Conservation (phyloP, 1,139 yeast genomes). For the Zygoascus meyerae region DNA sequence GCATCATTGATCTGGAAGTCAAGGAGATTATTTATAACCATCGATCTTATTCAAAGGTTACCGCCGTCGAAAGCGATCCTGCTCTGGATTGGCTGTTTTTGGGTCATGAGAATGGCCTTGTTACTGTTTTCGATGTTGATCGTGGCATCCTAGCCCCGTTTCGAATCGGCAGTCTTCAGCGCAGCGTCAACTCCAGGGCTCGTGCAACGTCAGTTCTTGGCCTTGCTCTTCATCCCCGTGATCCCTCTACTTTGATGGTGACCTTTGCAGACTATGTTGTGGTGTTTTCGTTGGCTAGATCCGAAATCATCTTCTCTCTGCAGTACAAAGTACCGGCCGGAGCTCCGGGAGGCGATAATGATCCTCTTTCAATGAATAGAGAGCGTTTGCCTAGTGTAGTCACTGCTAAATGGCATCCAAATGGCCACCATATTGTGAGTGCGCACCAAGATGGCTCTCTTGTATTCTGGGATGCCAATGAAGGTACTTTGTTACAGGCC, state of each 20-base stretch:
- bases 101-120: constrained; percentile 73
- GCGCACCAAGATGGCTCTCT: constrained; percentile 76
- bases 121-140: constrained; percentile 78
- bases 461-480: constrained; percentile 87
- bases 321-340: constrained; percentile 55
- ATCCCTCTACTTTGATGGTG: constrained; percentile 69
- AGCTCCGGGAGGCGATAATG: constrained; percentile 58
- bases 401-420: constrained; percentile 83
- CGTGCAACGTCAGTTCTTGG: constrained; percentile 55
- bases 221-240: constrained; percentile 83
- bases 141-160: constrained; percentile 61
- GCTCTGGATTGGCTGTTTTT: constrained; percentile 79
- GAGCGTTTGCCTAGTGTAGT: constrained; percentile 46
- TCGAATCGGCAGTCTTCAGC: constrained; percentile 69
- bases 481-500: constrained; percentile 68
- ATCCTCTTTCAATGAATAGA: constrained; percentile 29
- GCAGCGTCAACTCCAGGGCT: constrained; percentile 27
- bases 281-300: constrained; percentile 59
- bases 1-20: constrained; percentile 64
- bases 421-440: constrained; percentile 78
- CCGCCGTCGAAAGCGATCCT: constrained; percentile 72
- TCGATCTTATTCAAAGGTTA: constrained; percentile 51
- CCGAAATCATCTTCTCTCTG: constrained; percentile 50
- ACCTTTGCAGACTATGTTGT: constrained; percentile 69
- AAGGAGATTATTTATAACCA: constrained; percentile 52